Percentiles rank a stretch among this genome's conserved stretches.
Evolutionary conservation across 2,329 filamentous ascomycete genomes (phyloP).

Genomic region (Alternaria metachromatica): DNA sequence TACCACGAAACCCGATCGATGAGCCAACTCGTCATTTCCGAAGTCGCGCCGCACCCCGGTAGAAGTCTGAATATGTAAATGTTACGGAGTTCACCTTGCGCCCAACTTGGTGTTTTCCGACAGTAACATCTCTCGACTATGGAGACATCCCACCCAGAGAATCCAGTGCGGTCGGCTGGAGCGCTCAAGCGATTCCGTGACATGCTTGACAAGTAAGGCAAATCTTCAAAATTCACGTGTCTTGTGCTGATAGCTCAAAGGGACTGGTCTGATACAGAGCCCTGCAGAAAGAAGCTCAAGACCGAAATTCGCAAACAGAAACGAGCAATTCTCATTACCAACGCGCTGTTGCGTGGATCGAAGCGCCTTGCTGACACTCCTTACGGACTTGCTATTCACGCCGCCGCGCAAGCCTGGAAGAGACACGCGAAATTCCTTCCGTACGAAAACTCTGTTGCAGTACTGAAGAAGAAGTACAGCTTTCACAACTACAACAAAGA

Average conservation of each 20-base stretch:
- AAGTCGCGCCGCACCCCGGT: background rate
- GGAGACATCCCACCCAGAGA: background rate
- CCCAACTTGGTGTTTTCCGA: fast-evolving
- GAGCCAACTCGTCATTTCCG: background rate
- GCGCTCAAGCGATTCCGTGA: background rate
- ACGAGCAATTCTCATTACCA: background rate
- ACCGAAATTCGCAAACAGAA: background rate
- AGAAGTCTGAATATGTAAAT: background rate
- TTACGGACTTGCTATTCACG: background rate
- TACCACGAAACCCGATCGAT: background rate
- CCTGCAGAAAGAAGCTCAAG: too few relatives aligned
- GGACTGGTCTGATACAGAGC: background rate
- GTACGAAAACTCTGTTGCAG: background rate
- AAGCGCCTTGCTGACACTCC: background rate
- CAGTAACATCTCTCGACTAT: background rate
- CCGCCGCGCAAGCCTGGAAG: background rate
- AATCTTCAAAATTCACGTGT: too few relatives aligned
- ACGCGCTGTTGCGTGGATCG: background rate
- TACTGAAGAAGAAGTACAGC: background rate
- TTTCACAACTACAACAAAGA: background rate
- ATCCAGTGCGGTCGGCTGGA: background rate
- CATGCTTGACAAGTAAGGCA: background rate
- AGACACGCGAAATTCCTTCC: background rate
- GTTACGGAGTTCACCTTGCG: background rate
- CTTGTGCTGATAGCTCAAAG: background rate